Percentiles rank a stretch among this genome's conserved stretches.
These are phyloP conservation scores for Rhizopogon roseolus DNA, from an alignment of 768 basidiomycete species.

Conservation along the genomic window DNA sequence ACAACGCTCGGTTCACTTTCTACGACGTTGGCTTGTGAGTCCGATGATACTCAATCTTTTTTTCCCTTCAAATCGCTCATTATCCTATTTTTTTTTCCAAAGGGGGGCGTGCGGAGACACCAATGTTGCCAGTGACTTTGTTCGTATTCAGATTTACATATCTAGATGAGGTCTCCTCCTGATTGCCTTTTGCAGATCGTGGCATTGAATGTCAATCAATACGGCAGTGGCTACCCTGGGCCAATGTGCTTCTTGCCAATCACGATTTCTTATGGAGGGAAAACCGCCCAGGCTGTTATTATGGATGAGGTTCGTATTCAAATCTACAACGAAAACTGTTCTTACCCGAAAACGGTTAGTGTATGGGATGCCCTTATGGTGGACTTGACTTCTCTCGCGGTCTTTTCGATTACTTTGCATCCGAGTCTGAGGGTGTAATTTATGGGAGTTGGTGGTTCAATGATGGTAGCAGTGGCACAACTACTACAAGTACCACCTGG, in stretches of 20 bases:
- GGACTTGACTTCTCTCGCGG: conserved; percentile 67
- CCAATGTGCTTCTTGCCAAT: conserved; percentile 59
- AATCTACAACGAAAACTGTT: not conserved
- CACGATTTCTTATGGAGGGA: conserved; percentile 57
- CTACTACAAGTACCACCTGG: conserved; percentile 16
- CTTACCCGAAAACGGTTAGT: conserved; percentile 31
- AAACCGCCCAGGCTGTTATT: conserved; percentile 51
- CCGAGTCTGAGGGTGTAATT: conserved; percentile 45
- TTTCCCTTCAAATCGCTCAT: not conserved
- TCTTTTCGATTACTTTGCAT: conserved; percentile 61
- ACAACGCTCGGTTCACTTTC: conserved; percentile 43
- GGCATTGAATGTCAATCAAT: conserved; percentile 50
- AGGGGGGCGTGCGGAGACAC: conserved; percentile 54
- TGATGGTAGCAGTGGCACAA: conserved; percentile 26
- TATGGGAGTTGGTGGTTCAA: conserved; percentile 58
- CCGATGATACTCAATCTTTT: conserved; percentile 4
- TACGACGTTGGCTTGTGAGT: conserved; percentile 52
- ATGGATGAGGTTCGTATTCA: conserved; percentile 49
- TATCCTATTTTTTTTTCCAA: conserved; percentile 4
- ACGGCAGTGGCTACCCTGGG: conserved; percentile 57
- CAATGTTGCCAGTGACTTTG: conserved; percentile 38
- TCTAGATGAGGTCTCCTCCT: not conserved
- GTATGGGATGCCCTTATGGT: conserved; percentile 58
- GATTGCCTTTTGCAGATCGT: conserved; percentile 38
- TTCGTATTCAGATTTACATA: conserved; percentile 21